phyloP scores from a whole-genome alignment of 257 asterid genomes.

The Capsicum baccatum region DNA sequence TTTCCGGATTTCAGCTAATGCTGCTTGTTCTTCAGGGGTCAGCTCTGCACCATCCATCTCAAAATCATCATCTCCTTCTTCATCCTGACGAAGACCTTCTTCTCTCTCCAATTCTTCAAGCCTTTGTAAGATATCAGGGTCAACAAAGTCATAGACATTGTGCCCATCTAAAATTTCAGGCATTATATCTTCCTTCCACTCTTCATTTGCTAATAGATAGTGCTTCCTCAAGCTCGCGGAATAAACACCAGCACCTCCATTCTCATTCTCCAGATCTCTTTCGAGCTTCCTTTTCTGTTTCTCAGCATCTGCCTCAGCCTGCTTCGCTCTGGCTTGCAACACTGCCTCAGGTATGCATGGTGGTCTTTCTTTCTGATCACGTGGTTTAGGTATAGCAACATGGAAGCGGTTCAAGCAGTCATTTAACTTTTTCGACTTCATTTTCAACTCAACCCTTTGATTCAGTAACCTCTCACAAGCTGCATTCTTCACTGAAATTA shows the following conservation, averaged over 20 bases:
- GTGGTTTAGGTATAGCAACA: constrained; percentile 90
- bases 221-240: constrained; percentile 92
- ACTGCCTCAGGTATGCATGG: constrained; percentile 84
- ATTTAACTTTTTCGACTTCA: constrained; percentile 85
- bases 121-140: constrained; percentile 85
- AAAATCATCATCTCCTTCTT: constrained; percentile 67
- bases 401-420: constrained; percentile 92
- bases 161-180: constrained; percentile 95
- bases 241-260: constrained; percentile 99
- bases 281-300: constrained; percentile 79
- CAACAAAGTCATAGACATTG: constrained; percentile 87
- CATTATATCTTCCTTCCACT: constrained; percentile 87
- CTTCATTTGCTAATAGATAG: constrained; percentile 77
- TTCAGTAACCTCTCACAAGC: constrained; percentile 91
- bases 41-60: constrained; percentile 91
- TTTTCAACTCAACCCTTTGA: constrained; percentile 90
- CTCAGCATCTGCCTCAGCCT: constrained; percentile 61
- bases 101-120: constrained; percentile 92
- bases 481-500: constrained; percentile 74
- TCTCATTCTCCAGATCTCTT: constrained; percentile 88
- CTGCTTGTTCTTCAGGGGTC: constrained; percentile 70
- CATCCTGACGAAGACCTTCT: constrained; percentile 77
- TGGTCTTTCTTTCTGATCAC: constrained; percentile 88
- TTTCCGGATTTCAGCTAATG: constrained; percentile 73
- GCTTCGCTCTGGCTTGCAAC: constrained; percentile 73